Evolutionary conservation across 2,329 filamentous ascomycete genomes (phyloP).

Genomic region (Trichoderma pleuroti): DNA sequence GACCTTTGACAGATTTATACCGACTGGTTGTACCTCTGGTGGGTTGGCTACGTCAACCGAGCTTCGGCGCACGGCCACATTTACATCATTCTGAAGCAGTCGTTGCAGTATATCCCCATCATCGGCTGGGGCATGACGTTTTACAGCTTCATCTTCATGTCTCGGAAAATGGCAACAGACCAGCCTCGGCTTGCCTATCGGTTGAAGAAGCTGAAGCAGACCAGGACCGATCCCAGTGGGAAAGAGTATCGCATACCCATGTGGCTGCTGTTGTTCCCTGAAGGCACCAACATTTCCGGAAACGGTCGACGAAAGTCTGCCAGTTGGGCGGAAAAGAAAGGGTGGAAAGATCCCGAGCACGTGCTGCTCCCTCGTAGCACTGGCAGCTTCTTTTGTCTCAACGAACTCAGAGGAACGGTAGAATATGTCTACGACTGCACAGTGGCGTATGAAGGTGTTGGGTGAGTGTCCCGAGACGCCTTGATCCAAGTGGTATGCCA

Average conservation of each 20-base stretch:
- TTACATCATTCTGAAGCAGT: conserved; percentile 89
- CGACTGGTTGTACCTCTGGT: conserved; percentile 92
- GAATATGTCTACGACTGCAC: conserved; percentile 92
- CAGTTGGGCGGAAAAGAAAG: conserved; percentile 72
- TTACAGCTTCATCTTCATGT: conserved; percentile 87
- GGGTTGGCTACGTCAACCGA: conserved; percentile 77
- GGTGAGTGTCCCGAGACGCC: conserved; percentile 56
- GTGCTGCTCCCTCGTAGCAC: conserved; percentile 75
- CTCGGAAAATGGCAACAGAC: conserved; percentile 82
- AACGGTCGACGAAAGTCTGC: conserved; percentile 69
- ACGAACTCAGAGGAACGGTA: conserved; percentile 68
- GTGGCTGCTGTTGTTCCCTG: conserved; percentile 87
- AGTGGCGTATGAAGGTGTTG: conserved; percentile 89
- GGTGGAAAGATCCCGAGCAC: conserved; percentile 69
- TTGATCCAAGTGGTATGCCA: not conserved
- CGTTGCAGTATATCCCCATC: conserved; percentile 74
- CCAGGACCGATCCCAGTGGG: conserved; percentile 51
- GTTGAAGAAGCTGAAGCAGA: conserved; percentile 63
- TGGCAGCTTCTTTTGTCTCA: conserved; percentile 74
- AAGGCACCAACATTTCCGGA: conserved; percentile 76
- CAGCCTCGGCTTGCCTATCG: conserved; percentile 71
- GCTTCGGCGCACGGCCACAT: conserved; percentile 79
- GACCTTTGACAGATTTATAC: conserved; percentile 63
- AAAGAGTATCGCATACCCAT: conserved; percentile 66
- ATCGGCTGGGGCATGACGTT: conserved; percentile 80